A percentile compares a stretch with the other conserved stretches of the same genome.
Evolutionary conservation across 805 yeast species (phyloP).

Genomic region (Ogataea allantospora): DNA sequence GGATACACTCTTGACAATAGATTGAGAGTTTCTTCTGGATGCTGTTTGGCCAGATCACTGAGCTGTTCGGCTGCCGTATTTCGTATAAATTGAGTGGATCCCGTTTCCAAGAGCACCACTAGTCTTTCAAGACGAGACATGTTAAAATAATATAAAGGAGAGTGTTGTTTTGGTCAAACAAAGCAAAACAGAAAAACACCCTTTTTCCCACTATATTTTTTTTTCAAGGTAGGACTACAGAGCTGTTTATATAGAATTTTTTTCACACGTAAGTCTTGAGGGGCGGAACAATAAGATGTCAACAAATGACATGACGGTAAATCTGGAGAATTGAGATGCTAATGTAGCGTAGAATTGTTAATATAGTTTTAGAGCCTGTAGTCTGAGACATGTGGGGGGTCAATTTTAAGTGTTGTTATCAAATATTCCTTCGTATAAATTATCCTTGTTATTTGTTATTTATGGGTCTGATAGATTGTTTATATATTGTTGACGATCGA

Average conservation of each 20-base stretch:
- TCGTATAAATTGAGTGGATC: conserved; percentile 89
- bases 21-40: conserved; percentile 87
- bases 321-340: not conserved
- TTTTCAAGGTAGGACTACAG: conserved; percentile 7
- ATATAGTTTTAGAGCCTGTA: not conserved
- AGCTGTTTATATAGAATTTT: conserved; percentile 9
- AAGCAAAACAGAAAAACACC: conserved; percentile 8
- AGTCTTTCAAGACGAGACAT: conserved; percentile 39
- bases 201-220: conserved; percentile 10
- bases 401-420: not conserved
- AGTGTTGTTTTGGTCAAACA: conserved; percentile 1
- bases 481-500: conserved; percentile 30
- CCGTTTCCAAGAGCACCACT: conserved; percentile 70
- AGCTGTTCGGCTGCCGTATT: conserved; percentile 97
- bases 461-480: conserved; percentile 34
- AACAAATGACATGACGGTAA: not conserved
- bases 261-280: conserved; percentile 7
- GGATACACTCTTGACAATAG: conserved; percentile 89
- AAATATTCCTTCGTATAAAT: not conserved
- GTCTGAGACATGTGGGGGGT: too few relatives aligned
- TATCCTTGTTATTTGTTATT: not conserved
- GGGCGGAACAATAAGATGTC: conserved; percentile 1
- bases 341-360: not conserved
- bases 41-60: conserved; percentile 89
- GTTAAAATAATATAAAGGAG: not conserved